Percentiles rank a stretch among this genome's conserved stretches.
phyloP scores from a whole-genome alignment of 2,329 filamentous ascomycete genomes.

The Ophiostoma piceae region DNA sequence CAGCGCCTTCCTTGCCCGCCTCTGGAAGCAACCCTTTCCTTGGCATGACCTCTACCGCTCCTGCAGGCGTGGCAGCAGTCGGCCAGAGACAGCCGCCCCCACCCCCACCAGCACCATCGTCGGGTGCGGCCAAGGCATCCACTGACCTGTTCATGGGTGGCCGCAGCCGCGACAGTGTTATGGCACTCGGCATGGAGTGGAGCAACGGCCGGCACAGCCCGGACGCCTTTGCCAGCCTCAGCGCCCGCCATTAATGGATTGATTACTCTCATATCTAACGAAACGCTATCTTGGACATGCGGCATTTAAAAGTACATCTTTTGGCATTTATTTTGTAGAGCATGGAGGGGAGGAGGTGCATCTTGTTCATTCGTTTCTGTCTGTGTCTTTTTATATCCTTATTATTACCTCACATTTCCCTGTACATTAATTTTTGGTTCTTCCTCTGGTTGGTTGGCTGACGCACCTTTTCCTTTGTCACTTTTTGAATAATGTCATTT shows the following conservation, averaged over 20 bases:
- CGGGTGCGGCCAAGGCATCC: conserved; percentile 27
- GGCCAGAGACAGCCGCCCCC: conserved; percentile 23
- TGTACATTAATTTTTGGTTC: conserved; percentile 5
- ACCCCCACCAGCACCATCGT: conserved; percentile 25
- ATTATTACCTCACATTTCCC: background rate
- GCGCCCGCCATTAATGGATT: conserved; percentile 49
- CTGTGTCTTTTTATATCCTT: background rate
- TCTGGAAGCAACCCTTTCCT: conserved; percentile 7
- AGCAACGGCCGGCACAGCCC: conserved; percentile 69
- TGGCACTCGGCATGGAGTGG: conserved; percentile 60
- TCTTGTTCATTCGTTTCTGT: background rate
- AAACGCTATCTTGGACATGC: background rate
- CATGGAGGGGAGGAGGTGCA: background rate
- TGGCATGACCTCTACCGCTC: conserved; percentile 1
- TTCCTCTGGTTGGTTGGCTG: background rate
- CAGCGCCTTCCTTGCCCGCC: background rate
- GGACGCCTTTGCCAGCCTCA: conserved; percentile 73
- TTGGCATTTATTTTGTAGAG: background rate
- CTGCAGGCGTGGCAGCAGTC: background rate
- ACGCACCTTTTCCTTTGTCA: background rate
- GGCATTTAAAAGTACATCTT: conserved; percentile 16
- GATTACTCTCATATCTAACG: background rate
- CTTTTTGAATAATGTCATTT: background rate
- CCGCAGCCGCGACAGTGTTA: conserved; percentile 68
- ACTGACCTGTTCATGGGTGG: conserved; percentile 32